These are phyloP conservation scores for Komagataella populi DNA, from an alignment of 805 yeast genomes.

Conservation along the genomic window DNA sequence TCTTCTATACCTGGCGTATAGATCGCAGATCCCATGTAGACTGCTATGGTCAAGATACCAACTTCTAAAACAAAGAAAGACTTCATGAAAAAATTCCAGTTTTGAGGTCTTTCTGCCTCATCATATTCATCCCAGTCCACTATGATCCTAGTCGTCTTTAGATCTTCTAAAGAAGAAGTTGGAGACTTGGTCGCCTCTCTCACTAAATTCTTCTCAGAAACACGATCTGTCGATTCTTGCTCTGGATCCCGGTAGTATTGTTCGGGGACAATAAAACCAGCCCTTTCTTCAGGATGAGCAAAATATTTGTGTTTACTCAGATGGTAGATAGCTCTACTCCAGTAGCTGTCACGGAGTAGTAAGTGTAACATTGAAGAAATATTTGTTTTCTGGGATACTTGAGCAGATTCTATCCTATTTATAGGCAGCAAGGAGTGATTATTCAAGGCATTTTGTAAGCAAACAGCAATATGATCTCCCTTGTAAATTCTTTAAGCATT, in stretches of 20 bases:
- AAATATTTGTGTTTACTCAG: not conserved
- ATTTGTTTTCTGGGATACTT: not conserved
- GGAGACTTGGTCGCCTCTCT: not conserved
- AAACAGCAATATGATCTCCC: not conserved
- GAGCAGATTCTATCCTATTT: not conserved
- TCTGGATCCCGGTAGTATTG: not conserved
- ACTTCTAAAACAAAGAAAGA: slow-evolving; percentile 23
- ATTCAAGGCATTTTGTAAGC: not conserved
- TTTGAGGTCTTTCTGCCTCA: not conserved
- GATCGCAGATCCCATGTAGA: slow-evolving; percentile 44
- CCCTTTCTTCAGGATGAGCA: not conserved
- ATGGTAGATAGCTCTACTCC: not conserved
- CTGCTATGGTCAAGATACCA: slow-evolving; percentile 32
- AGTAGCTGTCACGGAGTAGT: not conserved
- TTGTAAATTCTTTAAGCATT: too few species aligned
- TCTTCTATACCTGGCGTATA: slow-evolving; percentile 35
- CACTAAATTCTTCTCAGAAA: not conserved
- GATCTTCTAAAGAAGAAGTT: not conserved
- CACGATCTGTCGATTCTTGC: not conserved
- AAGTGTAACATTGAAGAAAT: not conserved
- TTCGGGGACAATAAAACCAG: slow-evolving; percentile 1
- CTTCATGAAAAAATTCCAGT: not conserved
- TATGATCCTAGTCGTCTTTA: not conserved
- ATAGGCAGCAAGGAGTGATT: not conserved
- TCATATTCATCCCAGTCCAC: not conserved